phyloP scores from a whole-genome alignment of 1,284 basidiomycete genomes.

The Papiliotrema nemorosa region DNA sequence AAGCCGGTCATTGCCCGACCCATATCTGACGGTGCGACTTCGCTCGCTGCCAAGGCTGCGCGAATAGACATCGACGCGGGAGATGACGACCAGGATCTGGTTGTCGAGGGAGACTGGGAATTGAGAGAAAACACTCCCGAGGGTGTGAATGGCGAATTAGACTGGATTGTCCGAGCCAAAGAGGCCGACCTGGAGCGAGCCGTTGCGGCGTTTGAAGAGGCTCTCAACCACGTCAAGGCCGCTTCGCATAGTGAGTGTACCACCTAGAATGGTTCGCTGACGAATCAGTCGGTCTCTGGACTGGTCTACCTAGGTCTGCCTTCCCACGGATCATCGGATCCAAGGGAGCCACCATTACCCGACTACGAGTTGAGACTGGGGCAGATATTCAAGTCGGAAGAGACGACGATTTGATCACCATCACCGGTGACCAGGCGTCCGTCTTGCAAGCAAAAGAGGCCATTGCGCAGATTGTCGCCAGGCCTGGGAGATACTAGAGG shows the following conservation, averaged over 20 bases:
- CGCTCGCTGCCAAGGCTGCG: slow-evolving; percentile 53
- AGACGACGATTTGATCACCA: slow-evolving; percentile 76
- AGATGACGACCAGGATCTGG: slow-evolving; percentile 49
- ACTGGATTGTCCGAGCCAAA: slow-evolving; percentile 75
- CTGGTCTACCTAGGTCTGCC: slow-evolving; percentile 49
- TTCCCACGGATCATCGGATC: slow-evolving; percentile 77
- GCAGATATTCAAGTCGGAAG: slow-evolving; percentile 84
- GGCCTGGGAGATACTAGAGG: slow-evolving; percentile 23
- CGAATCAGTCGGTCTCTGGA: slow-evolving; percentile 44
- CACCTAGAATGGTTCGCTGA: not conserved
- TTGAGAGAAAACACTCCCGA: slow-evolving; percentile 71
- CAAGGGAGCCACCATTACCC: slow-evolving; percentile 73
- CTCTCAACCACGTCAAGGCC: slow-evolving; percentile 65
- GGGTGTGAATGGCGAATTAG: slow-evolving; percentile 61
- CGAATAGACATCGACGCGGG: slow-evolving; percentile 75
- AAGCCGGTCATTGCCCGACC: slow-evolving; percentile 67
- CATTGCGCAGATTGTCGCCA: slow-evolving; percentile 64
- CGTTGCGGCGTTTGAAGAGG: slow-evolving; percentile 60
- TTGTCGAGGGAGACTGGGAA: slow-evolving; percentile 63
- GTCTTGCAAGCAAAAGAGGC: slow-evolving; percentile 74
- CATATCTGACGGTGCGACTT: slow-evolving; percentile 9
- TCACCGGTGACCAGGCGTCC: slow-evolving; percentile 67
- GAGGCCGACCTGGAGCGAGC: slow-evolving; percentile 75
- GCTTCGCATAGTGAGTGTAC: slow-evolving; percentile 53
- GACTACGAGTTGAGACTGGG: slow-evolving; percentile 77